phyloP scores from a whole-genome alignment of 1,284 basidiomycete species.

The Apiotrichum gracile region DNA sequence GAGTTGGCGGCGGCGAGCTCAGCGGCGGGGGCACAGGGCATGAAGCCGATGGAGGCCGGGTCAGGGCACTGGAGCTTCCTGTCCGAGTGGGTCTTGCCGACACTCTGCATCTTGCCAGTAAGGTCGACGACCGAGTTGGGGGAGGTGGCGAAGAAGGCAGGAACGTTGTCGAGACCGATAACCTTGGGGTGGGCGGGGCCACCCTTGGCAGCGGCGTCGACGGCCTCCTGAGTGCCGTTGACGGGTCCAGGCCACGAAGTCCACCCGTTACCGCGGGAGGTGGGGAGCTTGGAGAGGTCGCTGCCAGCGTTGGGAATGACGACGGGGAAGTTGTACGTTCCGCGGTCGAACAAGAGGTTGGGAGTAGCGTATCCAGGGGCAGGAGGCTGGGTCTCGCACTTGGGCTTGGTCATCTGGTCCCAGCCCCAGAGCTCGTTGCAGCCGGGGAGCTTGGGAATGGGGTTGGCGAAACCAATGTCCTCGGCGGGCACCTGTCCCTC shows the following conservation, averaged over 20 bases:
- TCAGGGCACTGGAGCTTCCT: no score
- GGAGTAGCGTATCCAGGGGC: neutral
- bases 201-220: neutral
- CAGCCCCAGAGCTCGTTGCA: constrained; percentile 34
- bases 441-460: constrained; percentile 25
- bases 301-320: neutral
- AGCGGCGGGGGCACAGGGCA: no score
- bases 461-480: constrained; percentile 7
- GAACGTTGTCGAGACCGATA: neutral
- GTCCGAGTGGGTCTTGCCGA: no score
- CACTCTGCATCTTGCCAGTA: no score
- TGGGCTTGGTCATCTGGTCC: neutral
- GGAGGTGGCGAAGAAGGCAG: no score
- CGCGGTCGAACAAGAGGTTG: neutral
- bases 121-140: no score
- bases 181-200: neutral
- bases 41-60: no score
- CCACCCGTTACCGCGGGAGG: no score
- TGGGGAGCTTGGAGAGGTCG: neutral
- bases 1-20: no score
- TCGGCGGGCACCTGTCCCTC: constrained; percentile 11
- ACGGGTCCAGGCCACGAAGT: neutral
- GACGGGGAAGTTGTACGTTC: neutral
- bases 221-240: neutral
- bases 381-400: neutral